phyloP scores from a whole-genome alignment of 495 filamentous ascomycete species.

The Penicillium nucicola region DNA sequence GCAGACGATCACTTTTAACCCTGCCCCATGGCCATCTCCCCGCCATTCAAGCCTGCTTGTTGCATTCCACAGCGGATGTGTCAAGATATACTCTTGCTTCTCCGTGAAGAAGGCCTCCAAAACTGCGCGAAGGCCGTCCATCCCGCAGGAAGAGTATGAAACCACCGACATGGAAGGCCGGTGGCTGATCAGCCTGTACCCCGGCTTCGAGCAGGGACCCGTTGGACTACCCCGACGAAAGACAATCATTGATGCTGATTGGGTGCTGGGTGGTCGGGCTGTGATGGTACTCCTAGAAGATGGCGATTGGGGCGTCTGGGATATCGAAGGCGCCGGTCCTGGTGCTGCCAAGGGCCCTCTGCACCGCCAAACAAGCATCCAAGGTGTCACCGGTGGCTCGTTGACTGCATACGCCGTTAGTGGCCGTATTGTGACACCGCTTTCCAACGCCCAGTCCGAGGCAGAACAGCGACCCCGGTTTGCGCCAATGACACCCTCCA shows the following conservation, averaged over 20 bases:
- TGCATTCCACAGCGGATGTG: slow-evolving; percentile 62
- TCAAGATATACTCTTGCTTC: slow-evolving; percentile 61
- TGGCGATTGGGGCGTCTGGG: slow-evolving; percentile 95
- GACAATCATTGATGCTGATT: slow-evolving; percentile 73
- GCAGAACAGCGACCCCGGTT: slow-evolving; percentile 53
- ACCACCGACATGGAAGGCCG: slow-evolving; percentile 37
- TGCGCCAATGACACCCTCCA: slow-evolving; percentile 82
- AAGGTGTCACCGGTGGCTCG: slow-evolving; percentile 62
- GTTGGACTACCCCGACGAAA: slow-evolving; percentile 57
- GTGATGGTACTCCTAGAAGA: slow-evolving; percentile 75
- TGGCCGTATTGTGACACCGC: slow-evolving; percentile 57
- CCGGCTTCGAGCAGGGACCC: slow-evolving; percentile 53
- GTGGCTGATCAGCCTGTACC: slow-evolving; percentile 70
- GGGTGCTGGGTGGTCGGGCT: slow-evolving; percentile 76
- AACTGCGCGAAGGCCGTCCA: slow-evolving; percentile 21
- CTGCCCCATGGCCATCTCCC: slow-evolving; percentile 54
- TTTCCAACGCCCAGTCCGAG: slow-evolving; percentile 28
- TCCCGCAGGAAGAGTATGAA: slow-evolving; percentile 29
- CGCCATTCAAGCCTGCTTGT: slow-evolving; percentile 63
- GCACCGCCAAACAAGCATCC: slow-evolving; percentile 51
- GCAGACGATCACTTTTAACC: slow-evolving; percentile 69
- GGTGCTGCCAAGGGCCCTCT: slow-evolving; percentile 48
- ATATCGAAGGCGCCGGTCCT: slow-evolving; percentile 67
- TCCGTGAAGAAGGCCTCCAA: slow-evolving; percentile 26
- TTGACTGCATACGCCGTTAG: slow-evolving; percentile 65